phyloP scores from a whole-genome alignment of 495 filamentous ascomycete species.

The Penicillium goetzii region DNA sequence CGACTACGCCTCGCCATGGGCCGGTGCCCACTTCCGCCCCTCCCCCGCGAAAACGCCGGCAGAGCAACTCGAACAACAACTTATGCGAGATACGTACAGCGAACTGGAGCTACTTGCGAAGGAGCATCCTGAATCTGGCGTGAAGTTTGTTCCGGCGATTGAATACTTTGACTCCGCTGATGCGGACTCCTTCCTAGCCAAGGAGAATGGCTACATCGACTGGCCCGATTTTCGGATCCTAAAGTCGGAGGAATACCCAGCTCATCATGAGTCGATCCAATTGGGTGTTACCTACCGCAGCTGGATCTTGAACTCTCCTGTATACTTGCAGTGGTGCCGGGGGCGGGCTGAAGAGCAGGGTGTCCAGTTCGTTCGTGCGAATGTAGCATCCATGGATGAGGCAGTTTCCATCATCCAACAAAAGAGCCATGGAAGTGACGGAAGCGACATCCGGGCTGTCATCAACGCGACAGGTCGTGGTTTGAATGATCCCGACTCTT shows the following conservation, averaged over 20 bases:
- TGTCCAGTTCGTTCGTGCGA: conserved; percentile 16
- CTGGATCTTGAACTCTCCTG: conserved; percentile 26
- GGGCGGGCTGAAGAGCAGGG: conserved; percentile 10
- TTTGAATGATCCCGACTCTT: conserved; percentile 32
- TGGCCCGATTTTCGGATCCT: conserved; percentile 22
- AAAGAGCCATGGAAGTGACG: not conserved
- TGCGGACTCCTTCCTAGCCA: conserved; percentile 11
- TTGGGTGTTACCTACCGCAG: conserved; percentile 20
- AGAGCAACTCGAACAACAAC: conserved; percentile 10
- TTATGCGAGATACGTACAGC: conserved; percentile 22
- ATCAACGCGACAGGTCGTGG: conserved; percentile 54
- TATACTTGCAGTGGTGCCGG: conserved; percentile 22
- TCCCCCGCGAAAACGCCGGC: conserved; percentile 31
- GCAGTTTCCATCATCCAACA: conserved; percentile 5
- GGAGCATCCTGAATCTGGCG: conserved; percentile 16
- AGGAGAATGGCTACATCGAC: conserved; percentile 20
- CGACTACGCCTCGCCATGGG: conserved; percentile 57
- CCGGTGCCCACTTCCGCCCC: conserved; percentile 54
- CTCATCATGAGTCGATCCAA: conserved; percentile 10
- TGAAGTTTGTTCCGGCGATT: conserved; percentile 15
- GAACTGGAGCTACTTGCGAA: conserved; percentile 13
- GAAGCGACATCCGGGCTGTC: conserved; percentile 31
- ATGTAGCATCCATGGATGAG: conserved; percentile 12
- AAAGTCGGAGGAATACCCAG: conserved; percentile 8
- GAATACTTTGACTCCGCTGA: conserved; percentile 25